Evolutionary conservation across 139 green algal species (phyloP), one percentile per base, ranked within the genome.

Genomic region (Chlamydomonas sphaeroides): DNA sequence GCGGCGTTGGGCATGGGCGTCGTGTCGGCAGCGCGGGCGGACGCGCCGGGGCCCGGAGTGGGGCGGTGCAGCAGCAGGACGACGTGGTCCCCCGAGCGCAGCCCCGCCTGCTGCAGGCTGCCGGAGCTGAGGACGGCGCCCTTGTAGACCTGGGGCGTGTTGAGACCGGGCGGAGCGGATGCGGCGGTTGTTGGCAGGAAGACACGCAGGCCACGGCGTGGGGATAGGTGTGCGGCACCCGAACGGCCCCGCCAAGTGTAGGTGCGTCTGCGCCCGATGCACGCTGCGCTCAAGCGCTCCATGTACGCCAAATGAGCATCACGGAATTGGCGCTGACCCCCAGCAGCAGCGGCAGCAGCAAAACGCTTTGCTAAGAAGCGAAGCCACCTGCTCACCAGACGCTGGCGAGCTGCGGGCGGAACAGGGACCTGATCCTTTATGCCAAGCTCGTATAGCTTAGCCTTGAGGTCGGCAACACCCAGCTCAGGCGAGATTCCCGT

Each of bases 11-110:
- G 78, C 1, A 33, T 17, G 0, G 72, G 56, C 18, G 53, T 80
- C 5, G 56, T 69, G 39, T 80, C 72, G 35, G 35, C 36, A 49
- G 65, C 25, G 65, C 39, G n/a, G 8, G 18, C 61, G 39, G 30
- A 23, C n/a, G 26, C 35, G 35, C 41, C 45, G 4, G 20, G 1
- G 20, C 61, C 26, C 32, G 62, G 3, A n/a, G n/a, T n/a, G n/a
- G n/a, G n/a, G 0, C 75, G 65, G 38, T 79, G 61, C 18, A 71
- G 8, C 41, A 80, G n/a, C 39, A 71, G n/a, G 20, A 80, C 74
- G 39, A 80, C 21, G 30, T 70, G 59, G 59, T 80, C 74, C 0
- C 74, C 74, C 1, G 59, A 62, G 1, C 41, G 41, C 17, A 80
- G 17, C 3, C 74, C 74, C 3, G 57, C 59, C 36, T 70, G 42